phyloP scores from a whole-genome alignment of 2,329 filamentous ascomycete genomes.

The Emergomyces orientalis region DNA sequence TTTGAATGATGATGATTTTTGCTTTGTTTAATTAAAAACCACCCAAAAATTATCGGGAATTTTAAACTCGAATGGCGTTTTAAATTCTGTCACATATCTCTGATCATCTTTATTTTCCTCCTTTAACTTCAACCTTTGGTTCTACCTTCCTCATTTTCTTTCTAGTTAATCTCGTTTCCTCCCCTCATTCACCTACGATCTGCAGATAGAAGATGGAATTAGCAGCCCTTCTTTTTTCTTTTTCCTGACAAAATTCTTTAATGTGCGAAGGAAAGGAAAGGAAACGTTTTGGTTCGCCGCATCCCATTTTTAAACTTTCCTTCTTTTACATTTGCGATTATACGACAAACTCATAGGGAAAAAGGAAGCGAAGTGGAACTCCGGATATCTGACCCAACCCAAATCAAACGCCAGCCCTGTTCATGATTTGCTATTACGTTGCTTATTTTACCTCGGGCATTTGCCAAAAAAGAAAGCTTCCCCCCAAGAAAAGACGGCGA shows the following conservation, averaged over 20 bases:
- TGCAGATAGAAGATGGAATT: conserved; percentile 43
- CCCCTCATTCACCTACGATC: conserved; percentile 9
- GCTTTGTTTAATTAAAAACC: conserved; percentile 17
- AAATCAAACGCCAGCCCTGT: conserved; percentile 35
- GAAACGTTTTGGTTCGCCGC: conserved; percentile 45
- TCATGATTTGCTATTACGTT: neutral
- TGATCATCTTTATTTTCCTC: conserved; percentile 10
- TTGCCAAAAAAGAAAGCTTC: neutral
- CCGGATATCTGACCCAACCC: conserved; percentile 73
- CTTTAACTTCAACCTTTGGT: conserved; percentile 12
- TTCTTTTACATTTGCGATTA: conserved; percentile 27
- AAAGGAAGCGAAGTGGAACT: conserved; percentile 48
- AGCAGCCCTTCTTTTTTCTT: neutral
- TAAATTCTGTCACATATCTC: conserved; percentile 8
- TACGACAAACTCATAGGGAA: conserved; percentile 46
- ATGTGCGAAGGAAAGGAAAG: conserved; percentile 48
- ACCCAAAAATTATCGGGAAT: conserved; percentile 21
- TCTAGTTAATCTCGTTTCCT: neutral
- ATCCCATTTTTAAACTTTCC: conserved; percentile 20
- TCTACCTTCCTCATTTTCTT: neutral
- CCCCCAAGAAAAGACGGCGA: too few relatives aligned
- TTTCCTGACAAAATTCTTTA: conserved; percentile 16
- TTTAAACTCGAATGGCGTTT: conserved; percentile 17
- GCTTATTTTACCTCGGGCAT: neutral
- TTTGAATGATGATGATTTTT: conserved; percentile 9